Evolutionary conservation across 2,329 filamentous ascomycete species (phyloP).

Genomic region (Dactylonectria macrodidyma): DNA sequence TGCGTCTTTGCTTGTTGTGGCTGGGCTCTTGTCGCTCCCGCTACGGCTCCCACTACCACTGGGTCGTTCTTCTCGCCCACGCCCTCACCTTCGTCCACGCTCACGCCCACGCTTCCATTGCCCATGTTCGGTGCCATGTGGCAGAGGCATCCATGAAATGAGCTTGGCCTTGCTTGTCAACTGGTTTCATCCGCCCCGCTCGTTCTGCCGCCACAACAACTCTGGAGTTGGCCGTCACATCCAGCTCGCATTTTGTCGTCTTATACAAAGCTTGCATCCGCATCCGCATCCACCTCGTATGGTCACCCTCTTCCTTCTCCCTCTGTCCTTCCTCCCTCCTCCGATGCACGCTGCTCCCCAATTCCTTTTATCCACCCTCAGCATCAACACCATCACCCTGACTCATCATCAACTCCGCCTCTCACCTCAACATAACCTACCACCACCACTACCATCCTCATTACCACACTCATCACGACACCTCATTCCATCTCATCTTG

Average conservation of each 20-base stretch:
- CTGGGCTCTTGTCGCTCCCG: conserved; percentile 8
- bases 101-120: conserved; percentile 45
- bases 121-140: conserved; percentile 47
- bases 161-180: conserved; percentile 60
- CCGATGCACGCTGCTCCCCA: conserved; percentile 7
- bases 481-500: conserved; percentile 1
- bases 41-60: conserved; percentile 11
- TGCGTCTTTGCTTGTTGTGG: conserved; percentile 11
- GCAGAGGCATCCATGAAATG: conserved; percentile 57
- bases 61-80: background rate
- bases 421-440: conserved; percentile 7
- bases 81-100: conserved; percentile 50
- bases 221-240: conserved; percentile 63
- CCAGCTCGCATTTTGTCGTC: conserved; percentile 55
- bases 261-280: conserved; percentile 46
- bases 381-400: background rate
- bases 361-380: background rate
- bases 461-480: background rate
- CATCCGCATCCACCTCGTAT: conserved; percentile 46
- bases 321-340: conserved; percentile 12
- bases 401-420: conserved; percentile 6
- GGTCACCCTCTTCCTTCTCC: conserved; percentile 38
- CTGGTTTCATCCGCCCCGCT: conserved; percentile 60
- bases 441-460: background rate
- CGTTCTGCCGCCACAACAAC: conserved; percentile 54